Evolutionary conservation across 805 yeast genomes (phyloP).

Genomic region (Soucietia sequanensis): DNA sequence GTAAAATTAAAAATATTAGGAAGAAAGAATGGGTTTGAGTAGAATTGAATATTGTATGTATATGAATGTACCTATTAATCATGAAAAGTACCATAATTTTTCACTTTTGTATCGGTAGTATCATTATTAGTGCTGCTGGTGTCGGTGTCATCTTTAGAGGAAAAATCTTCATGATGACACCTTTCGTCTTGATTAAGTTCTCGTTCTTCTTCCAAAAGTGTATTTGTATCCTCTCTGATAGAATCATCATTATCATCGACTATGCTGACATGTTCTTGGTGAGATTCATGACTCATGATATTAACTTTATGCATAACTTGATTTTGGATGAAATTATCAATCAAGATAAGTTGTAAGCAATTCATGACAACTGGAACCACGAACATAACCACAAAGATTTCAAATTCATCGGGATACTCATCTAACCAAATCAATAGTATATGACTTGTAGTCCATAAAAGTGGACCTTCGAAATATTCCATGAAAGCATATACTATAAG

Average conservation of each 20-base stretch:
- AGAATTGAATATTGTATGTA: no score
- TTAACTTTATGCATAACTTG: slow-evolving; percentile 40
- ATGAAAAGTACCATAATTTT: slow-evolving; percentile 4
- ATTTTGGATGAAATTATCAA: slow-evolving; percentile 71
- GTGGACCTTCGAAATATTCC: slow-evolving; percentile 60
- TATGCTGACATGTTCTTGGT: no score
- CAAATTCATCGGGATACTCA: slow-evolving; percentile 69
- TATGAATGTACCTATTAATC: slow-evolving; percentile 2
- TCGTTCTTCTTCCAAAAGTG: no score
- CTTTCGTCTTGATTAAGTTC: no score
- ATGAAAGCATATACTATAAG: slow-evolving; percentile 55
- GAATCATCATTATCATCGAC: no score
- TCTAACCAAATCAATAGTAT: slow-evolving; percentile 83
- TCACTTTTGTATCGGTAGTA: not conserved
- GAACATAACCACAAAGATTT: slow-evolving; percentile 84
- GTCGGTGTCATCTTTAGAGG: slow-evolving; percentile 1
- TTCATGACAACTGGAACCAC: slow-evolving; percentile 74
- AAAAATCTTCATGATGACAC: no score
- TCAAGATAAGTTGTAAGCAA: slow-evolving; percentile 67
- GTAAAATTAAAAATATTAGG: no score
- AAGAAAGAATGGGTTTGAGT: no score
- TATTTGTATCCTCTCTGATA: no score
- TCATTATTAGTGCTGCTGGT: not conserved
- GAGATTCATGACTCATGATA: slow-evolving; percentile 55
- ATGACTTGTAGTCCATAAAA: slow-evolving; percentile 57